Evolutionary conservation across 2,329 filamentous ascomycete species (phyloP), one percentile per base, ranked within the genome.

Genomic region (Niveomyces coronatus): DNA sequence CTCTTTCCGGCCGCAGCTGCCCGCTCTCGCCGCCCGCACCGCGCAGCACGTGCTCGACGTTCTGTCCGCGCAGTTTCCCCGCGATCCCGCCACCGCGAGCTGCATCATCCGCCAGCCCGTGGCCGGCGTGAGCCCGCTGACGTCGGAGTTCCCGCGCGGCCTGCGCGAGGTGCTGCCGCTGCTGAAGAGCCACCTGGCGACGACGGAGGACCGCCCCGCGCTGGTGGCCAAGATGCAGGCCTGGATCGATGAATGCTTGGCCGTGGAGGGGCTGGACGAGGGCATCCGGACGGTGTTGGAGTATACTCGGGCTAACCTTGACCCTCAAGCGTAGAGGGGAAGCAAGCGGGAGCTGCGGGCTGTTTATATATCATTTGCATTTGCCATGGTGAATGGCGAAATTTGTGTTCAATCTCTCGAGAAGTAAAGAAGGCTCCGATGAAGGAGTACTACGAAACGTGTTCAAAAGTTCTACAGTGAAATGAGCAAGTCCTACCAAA

Each of bases 101-200:
- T 89, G 84, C 61, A 72, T 78, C 50, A 75, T 89, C 47, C 78
- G 74, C 50, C 71, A 81, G 49, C 77, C 84, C 4, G 65, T 93
- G 3, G 64, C 84, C 35, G 80, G 79, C 15, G 58, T 88, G 13
- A 69, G 71, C 18, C 57, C 72, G 5, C 64, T 67, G 23, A 82
- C 82, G 3, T 67, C 79, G 7, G 74, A 78, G 4, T 94, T 94
- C 58, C 83, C 87, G 6, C 65, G 69, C 29, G 81, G 78, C 33
- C 62, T 95, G 44, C 74, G 77, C 35, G 68, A 74, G 42, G 71
- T 78, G 7, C 64, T 95, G 37, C 64, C 68, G 2, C 65, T 70
- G 31, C 57, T 95, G 44, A 79, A 72, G 50, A 64, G 56, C 16
- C 62, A 62, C 4, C 42, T 71, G 39, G 58, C 62, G 20, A 58